A percentile compares a stretch with the other conserved stretches of the same genome.
These are phyloP conservation scores for Kokia cookei DNA, from an alignment of 441 rosid genomes.

Conservation along the genomic window DNA sequence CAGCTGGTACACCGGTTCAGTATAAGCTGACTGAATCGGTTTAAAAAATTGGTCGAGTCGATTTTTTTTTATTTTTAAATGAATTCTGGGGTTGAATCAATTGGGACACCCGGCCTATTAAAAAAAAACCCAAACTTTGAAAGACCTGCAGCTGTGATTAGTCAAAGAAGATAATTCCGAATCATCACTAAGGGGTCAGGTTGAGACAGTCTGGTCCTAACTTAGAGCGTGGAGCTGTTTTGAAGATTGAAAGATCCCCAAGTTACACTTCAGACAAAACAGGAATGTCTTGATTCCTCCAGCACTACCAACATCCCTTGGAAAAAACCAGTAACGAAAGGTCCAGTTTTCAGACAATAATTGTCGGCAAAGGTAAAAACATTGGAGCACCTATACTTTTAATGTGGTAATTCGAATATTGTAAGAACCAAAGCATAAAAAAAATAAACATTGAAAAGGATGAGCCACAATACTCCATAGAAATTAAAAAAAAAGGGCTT, in stretches of 20 bases:
- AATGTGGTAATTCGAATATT: neutral
- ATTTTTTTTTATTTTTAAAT: too few relatives aligned
- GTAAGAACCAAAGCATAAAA: neutral
- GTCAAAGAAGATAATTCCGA: too few relatives aligned
- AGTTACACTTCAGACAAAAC: neutral
- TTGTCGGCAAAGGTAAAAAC: neutral
- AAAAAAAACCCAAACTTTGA: too few relatives aligned
- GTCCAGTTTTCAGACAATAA: neutral
- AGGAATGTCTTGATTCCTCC: slow-evolving; percentile 5
- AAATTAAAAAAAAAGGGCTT: neutral
- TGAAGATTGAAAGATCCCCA: neutral
- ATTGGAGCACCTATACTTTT: neutral
- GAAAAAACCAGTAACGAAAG: neutral
- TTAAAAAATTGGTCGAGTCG: too few relatives aligned
- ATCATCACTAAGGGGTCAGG: too few relatives aligned
- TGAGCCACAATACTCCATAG: neutral
- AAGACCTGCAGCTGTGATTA: too few relatives aligned
- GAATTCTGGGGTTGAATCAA: too few relatives aligned
- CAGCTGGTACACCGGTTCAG: too few relatives aligned
- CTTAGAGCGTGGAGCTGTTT: too few relatives aligned
- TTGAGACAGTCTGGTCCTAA: too few relatives aligned
- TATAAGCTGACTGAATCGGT: too few relatives aligned
- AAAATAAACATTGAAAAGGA: neutral
- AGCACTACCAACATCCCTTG: neutral
- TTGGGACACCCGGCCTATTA: too few relatives aligned